Conservation (phyloP, 305 asterid genomes). For the Rubia peregrina region DNA sequence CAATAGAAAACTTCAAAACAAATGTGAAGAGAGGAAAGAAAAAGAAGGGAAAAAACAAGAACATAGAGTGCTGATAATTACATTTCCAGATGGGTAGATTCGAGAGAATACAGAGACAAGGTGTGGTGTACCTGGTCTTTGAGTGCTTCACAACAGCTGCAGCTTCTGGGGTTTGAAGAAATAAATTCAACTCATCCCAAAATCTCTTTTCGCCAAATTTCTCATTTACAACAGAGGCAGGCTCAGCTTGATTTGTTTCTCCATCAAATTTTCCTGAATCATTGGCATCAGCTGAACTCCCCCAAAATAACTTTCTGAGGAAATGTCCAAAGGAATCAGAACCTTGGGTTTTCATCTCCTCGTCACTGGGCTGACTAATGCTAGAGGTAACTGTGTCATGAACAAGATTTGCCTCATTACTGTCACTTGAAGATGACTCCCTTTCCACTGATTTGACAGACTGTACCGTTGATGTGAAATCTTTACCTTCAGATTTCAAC, state of each 20-base stretch:
- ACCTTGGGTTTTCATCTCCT: conserved; percentile 19
- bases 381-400: conserved; percentile 18
- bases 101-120: conserved; percentile 12
- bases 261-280: conserved; percentile 24
- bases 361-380: conserved; percentile 19
- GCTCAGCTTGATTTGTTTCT: conserved; percentile 20
- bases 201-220: conserved; percentile 46
- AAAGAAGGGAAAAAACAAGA: background rate
- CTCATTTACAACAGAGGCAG: conserved; percentile 23
- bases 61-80: background rate
- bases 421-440: conserved; percentile 36
- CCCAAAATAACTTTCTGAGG: conserved; percentile 38
- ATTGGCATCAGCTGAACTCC: conserved; percentile 23
- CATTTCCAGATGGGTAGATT: conserved; percentile 9
- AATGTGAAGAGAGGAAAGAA: background rate
- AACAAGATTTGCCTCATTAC: conserved; percentile 26
- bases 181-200: conserved; percentile 61
- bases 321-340: conserved; percentile 26
- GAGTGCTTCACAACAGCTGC: conserved; percentile 43
- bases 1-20: background rate
- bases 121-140: conserved; percentile 42
- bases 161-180: conserved; percentile 43
- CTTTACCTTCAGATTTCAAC: conserved; percentile 22
- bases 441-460: conserved; percentile 22
- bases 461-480: conserved; percentile 17